Evolutionary conservation across 345 rosid genomes (phyloP), one percentile per base, ranked within the genome.

Genomic region (Sonneratia alba): DNA sequence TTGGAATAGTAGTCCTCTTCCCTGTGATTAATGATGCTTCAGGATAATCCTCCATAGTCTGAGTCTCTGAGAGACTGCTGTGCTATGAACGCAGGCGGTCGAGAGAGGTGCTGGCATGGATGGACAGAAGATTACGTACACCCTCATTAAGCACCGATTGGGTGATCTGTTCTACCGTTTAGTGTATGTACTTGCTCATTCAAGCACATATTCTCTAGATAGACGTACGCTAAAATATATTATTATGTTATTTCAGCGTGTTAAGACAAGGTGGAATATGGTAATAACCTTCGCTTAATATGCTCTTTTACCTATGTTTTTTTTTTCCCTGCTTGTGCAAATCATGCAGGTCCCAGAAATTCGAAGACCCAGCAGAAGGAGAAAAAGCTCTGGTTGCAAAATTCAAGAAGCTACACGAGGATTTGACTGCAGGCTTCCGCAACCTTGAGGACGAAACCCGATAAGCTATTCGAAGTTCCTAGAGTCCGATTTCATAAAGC

Each of bases 41-140:
- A 1, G 36, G 66, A 27, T 27, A 27, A 62, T 59, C 13, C 38
- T 4, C 32, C 32, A 0, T 27, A 27, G 32, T 27, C 32, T 27
- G 32, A 27, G 32, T 27, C 32, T 27, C 66, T 62, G 66, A 62
- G 21, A 43, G 3, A 11, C n/a, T 21, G 18, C 12, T 48, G 49
- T 19, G 49, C 36, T 43, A 19, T 14, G 24, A 45, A 11, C 79
- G 73, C 86, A 96, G 99, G 91, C 97, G 47, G 99, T 96, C 43
- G 98, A 96, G 85, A 92, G 85, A 82, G 99, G 80, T 68, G 98
- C 98, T 67, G 97, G 99, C 56, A 92, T 96, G 98, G 99, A 96
- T 73, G 97, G 98, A 64, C 96, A 92, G 87, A 96, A 91, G 91
- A 96, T 96, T 71, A 83, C 89, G n/a, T 92, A 96, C 88, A 83